A percentile compares a stretch with the other conserved stretches of the same genome.
phyloP scores from a whole-genome alignment of 139 green algal genomes.

The Closterium sp. region DNA sequence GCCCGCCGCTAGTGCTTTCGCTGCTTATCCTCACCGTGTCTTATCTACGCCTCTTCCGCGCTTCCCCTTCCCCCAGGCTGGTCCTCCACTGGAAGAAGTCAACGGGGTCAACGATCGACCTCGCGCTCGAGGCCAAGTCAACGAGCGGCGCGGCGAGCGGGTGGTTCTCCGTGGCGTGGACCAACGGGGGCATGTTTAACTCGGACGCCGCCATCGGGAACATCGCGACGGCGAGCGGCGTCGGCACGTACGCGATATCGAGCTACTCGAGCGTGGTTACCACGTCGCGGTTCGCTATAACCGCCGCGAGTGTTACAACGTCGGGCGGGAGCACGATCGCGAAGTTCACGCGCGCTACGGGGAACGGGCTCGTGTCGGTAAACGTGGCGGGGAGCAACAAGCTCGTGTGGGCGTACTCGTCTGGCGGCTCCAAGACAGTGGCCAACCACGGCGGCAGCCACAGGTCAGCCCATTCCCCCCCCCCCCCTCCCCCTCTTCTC shows the following conservation, averaged over 20 bases:
- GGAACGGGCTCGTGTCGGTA: background rate
- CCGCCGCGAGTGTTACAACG: background rate
- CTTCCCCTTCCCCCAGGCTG: background rate
- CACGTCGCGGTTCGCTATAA: background rate
- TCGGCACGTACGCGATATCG: background rate
- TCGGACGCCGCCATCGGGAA: background rate
- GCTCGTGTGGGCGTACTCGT: background rate
- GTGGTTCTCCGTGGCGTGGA: background rate
- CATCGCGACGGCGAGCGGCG: background rate
- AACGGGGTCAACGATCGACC: background rate
- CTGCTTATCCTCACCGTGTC: background rate
- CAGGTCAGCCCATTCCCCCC: no score
- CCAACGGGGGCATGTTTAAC: background rate
- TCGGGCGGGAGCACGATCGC: background rate
- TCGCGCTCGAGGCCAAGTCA: background rate
- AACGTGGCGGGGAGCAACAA: background rate
- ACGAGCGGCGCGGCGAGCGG: background rate
- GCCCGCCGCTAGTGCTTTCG: no score
- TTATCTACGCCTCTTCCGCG: background rate
- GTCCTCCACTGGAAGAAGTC: background rate
- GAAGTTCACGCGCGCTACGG: background rate
- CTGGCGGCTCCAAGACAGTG: background rate
- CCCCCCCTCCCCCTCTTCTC: background rate
- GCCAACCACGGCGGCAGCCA: background rate
- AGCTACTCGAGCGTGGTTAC: background rate